A percentile compares a stretch with the other conserved stretches of the same genome.
These are phyloP conservation scores for Beta vulgaris DNA, from an alignment of 148 eudicot species.

Conservation along the genomic window DNA sequence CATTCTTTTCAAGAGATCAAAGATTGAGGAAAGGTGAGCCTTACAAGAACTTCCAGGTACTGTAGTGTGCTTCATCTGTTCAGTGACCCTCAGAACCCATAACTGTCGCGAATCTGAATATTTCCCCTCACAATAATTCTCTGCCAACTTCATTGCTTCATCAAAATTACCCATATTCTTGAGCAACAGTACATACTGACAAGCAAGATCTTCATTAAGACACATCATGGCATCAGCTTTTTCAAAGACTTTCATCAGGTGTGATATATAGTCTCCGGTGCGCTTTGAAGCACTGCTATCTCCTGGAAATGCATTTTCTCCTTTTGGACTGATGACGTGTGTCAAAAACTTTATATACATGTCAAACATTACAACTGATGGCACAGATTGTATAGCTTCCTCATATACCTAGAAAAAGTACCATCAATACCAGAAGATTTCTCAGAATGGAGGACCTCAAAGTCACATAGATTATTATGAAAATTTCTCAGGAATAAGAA, in stretches of 20 bases:
- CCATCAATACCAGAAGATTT: neutral
- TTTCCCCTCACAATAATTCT: conserved; percentile 54
- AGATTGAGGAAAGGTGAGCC: conserved; percentile 37
- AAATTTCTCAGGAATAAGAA: neutral
- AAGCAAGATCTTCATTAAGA: conserved; percentile 70
- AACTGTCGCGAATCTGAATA: conserved; percentile 49
- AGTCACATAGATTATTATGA: neutral
- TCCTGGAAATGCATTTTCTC: conserved; percentile 30
- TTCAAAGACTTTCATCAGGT: conserved; percentile 44
- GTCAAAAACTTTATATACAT: conserved; percentile 61
- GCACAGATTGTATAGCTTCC: conserved; percentile 49
- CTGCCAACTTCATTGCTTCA: conserved; percentile 62
- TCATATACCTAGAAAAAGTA: conserved; percentile 59
- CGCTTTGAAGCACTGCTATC: conserved; percentile 18
- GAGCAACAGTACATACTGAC: conserved; percentile 48
- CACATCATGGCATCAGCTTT: conserved; percentile 64
- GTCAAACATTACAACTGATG: conserved; percentile 52
- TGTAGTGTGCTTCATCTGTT: conserved; percentile 46
- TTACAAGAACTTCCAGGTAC: conserved; percentile 36
- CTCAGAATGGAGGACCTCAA: neutral
- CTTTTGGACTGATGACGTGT: conserved; percentile 32
- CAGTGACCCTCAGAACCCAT: conserved; percentile 66
- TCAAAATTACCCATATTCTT: conserved; percentile 47
- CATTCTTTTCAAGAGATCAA: conserved; percentile 41
- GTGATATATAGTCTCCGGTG: conserved; percentile 39